A percentile compares a stretch with the other conserved stretches of the same genome.
Evolutionary conservation across 176 grass and related monocot species (phyloP).

Genomic region (Eragrostis curvula): DNA sequence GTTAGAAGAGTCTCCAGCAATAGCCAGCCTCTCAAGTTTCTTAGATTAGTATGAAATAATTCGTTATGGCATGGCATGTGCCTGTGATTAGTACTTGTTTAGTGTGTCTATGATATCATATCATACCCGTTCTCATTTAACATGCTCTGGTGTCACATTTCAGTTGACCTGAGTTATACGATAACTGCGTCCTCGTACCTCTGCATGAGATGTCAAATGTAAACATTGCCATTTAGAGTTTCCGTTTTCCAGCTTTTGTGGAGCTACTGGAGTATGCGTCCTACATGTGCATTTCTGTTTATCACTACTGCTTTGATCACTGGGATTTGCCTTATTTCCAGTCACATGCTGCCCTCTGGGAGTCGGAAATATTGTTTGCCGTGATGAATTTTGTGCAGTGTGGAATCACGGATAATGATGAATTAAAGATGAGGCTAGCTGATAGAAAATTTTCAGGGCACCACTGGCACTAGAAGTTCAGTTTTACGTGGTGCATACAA

Average conservation of each 20-base stretch:
- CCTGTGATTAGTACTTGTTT: constrained; percentile 13
- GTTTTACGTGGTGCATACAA: background rate
- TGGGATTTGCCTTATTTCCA: background rate
- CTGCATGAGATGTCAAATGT: background rate
- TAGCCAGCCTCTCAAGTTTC: constrained; percentile 23
- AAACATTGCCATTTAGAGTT: background rate
- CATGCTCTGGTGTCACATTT: constrained; percentile 35
- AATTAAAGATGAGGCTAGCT: background rate
- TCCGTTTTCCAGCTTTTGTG: no score
- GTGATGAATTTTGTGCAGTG: background rate
- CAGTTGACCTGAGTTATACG: constrained; percentile 3
- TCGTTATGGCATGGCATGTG: constrained; percentile 24
- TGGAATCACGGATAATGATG: background rate
- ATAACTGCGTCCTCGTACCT: background rate
- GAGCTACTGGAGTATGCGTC: no score
- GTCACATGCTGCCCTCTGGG: background rate
- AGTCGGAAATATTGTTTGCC: background rate
- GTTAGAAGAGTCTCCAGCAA: constrained; percentile 41
- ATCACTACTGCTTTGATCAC: background rate
- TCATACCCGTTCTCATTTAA: constrained; percentile 8
- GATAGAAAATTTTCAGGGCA: background rate
- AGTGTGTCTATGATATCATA: background rate
- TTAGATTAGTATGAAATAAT: constrained; percentile 47
- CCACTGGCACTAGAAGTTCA: background rate
- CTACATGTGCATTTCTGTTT: background rate